These are phyloP conservation scores for Aureobasidium sp. DNA, from an alignment of 2,329 filamentous ascomycete species.

Conservation along the genomic window DNA sequence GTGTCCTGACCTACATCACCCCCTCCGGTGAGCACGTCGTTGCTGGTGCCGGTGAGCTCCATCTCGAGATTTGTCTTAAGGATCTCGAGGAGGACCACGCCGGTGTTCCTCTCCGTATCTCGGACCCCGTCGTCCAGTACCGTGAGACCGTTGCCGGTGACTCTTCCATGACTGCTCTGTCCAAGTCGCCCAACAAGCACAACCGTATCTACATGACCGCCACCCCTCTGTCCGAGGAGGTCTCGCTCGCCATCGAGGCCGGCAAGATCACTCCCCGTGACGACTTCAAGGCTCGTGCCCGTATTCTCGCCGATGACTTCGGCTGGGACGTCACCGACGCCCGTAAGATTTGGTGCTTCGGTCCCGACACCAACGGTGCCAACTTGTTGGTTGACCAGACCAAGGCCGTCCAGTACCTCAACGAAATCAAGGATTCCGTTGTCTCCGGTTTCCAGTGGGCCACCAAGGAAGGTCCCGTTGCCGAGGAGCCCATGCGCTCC, in stretches of 20 bases:
- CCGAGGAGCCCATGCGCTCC: slow-evolving; percentile 96
- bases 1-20: slow-evolving; percentile 82
- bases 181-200: slow-evolving; percentile 99
- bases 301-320: slow-evolving; percentile 91
- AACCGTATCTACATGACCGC: slow-evolving; percentile 98
- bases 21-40: slow-evolving; percentile 98
- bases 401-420: slow-evolving; percentile 99
- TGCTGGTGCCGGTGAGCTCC: slow-evolving; percentile 97
- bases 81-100: slow-evolving; percentile 99
- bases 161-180: slow-evolving; percentile 93
- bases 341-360: slow-evolving; percentile 99
- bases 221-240: slow-evolving; percentile 84
- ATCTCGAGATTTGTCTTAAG: slow-evolving; percentile 99
- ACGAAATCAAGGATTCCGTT: slow-evolving; percentile 99
- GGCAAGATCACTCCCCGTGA: slow-evolving; percentile 94
- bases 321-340: slow-evolving; percentile 99
- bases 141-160: slow-evolving; percentile 84
- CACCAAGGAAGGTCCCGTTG: slow-evolving; percentile 91
- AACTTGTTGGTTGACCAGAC: slow-evolving; percentile 99
- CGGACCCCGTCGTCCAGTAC: slow-evolving; percentile 97
- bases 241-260: slow-evolving; percentile 78
- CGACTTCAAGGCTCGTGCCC: slow-evolving; percentile 97
- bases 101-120: slow-evolving; percentile 94
- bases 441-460: slow-evolving; percentile 99
- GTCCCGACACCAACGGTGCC: slow-evolving; percentile 93